Percentiles rank a stretch among this genome's conserved stretches.
These are phyloP conservation scores for Ophiocordyceps sinensis DNA, from an alignment of 2,329 filamentous ascomycete genomes.

Conservation along the genomic window DNA sequence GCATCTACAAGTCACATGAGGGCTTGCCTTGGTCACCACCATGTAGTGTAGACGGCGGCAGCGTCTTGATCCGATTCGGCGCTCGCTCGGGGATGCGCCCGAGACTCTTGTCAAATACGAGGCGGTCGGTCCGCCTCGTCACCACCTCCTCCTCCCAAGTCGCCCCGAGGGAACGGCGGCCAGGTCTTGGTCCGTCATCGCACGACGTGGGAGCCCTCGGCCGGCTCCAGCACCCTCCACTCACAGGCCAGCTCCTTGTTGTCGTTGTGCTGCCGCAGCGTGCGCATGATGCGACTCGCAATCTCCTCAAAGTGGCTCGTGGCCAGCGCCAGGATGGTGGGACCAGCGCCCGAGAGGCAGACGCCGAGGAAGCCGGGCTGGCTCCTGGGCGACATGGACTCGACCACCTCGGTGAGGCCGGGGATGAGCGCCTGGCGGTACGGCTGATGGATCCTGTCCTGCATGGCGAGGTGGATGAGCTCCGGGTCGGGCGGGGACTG, in stretches of 20 bases:
- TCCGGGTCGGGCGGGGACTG: slow-evolving; percentile 82
- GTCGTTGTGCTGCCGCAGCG: slow-evolving; percentile 47
- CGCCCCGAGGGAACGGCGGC: not conserved
- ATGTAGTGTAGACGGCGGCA: too few relatives aligned
- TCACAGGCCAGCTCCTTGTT: slow-evolving; percentile 59
- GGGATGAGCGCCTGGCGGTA: slow-evolving; percentile 88
- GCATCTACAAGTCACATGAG: too few relatives aligned
- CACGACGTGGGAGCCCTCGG: slow-evolving; percentile 49
- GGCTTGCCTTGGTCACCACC: too few relatives aligned
- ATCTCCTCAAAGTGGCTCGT: slow-evolving; percentile 83
- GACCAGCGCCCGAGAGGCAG: slow-evolving; percentile 86
- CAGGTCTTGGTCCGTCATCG: slow-evolving; percentile 9
- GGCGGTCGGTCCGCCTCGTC: too few relatives aligned
- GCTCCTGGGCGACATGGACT: slow-evolving; percentile 75
- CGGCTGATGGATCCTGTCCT: slow-evolving; percentile 95
- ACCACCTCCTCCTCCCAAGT: not conserved
- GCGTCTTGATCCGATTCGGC: too few relatives aligned
- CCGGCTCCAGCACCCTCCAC: slow-evolving; percentile 81
- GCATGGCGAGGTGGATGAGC: slow-evolving; percentile 95
- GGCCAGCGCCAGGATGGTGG: slow-evolving; percentile 85
- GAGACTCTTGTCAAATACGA: too few relatives aligned
- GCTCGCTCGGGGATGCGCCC: too few relatives aligned
- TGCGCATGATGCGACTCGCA: slow-evolving; percentile 59
- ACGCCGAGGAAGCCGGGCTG: slow-evolving; percentile 86
- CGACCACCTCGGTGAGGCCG: slow-evolving; percentile 77